Evolutionary conservation across 2,329 filamentous ascomycete genomes (phyloP).

Genomic region (Macroventuria anomochaeta): DNA sequence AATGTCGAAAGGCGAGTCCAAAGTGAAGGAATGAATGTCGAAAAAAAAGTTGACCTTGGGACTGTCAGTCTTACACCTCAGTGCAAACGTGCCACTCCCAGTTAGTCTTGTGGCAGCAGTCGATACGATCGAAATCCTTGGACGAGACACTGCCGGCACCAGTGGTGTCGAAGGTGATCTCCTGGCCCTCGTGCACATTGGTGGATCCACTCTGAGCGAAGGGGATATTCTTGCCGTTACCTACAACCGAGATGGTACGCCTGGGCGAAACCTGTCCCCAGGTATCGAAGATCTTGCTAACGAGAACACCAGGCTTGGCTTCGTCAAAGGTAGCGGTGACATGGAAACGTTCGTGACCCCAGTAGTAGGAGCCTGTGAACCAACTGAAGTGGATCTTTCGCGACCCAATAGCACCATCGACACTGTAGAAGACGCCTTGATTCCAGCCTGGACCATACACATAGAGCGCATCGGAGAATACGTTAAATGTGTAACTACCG

Average conservation of each 20-base stretch:
- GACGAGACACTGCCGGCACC: not conserved
- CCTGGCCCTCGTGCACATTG: not conserved
- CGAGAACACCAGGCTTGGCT: slow-evolving; percentile 2
- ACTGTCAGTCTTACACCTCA: not conserved
- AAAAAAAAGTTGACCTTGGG: too few species aligned
- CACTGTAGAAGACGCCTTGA: not conserved
- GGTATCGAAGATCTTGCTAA: not conserved
- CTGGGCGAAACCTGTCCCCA: not conserved
- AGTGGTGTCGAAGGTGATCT: slow-evolving; percentile 1
- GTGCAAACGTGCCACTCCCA: slow-evolving; percentile 8
- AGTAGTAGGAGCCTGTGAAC: not conserved
- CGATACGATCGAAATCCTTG: slow-evolving; percentile 2
- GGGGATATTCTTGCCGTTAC: not conserved
- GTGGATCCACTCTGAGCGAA: not conserved
- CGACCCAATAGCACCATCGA: slow-evolving; percentile 1
- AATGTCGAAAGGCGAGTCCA: too few species aligned
- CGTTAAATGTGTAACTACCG: not conserved
- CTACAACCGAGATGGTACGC: not conserved
- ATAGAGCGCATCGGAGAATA: not conserved
- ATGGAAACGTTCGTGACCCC: not conserved
- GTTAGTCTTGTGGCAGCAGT: not conserved
- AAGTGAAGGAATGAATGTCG: too few species aligned
- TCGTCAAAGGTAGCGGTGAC: slow-evolving; percentile 3
- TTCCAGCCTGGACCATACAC: not conserved
- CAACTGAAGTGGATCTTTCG: slow-evolving; percentile 6